A percentile compares a stretch with the other conserved stretches of the same genome.
phyloP scores from a whole-genome alignment of 2,329 filamentous ascomycete genomes.

The Calonectria multiphialidica region DNA sequence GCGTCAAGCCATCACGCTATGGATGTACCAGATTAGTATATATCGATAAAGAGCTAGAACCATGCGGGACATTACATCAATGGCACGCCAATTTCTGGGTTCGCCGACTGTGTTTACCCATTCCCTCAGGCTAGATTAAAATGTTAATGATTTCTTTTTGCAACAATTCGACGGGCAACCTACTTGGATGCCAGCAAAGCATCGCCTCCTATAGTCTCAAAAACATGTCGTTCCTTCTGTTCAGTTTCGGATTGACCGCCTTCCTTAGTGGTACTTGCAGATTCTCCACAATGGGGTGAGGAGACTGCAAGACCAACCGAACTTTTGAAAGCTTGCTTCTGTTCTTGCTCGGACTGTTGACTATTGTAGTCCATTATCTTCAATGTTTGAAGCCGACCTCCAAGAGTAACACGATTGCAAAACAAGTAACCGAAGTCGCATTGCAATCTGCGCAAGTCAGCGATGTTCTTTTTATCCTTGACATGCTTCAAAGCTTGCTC shows the following conservation, averaged over 20 bases:
- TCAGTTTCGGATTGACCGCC: not conserved
- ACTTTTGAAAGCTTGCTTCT: not conserved
- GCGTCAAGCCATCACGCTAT: not conserved
- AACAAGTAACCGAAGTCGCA: not conserved
- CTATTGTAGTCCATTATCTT: not conserved
- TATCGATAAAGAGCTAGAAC: fast-evolving
- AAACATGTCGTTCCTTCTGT: not conserved
- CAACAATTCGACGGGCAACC: not conserved
- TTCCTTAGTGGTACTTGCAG: not conserved
- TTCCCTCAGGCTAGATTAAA: not conserved
- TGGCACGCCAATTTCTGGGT: not conserved
- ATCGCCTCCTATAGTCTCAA: not conserved
- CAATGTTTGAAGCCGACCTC: not conserved
- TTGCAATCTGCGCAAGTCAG: not conserved
- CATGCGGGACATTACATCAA: not conserved
- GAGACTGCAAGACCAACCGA: not conserved
- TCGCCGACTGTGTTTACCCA: not conserved
- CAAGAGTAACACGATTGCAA: not conserved
- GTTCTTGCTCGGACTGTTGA: not conserved
- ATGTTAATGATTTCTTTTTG: not conserved
- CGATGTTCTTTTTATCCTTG: not conserved
- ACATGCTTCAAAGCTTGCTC: not conserved
- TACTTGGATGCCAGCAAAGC: not conserved
- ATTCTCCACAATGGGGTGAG: not conserved
- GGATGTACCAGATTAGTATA: not conserved